Evolutionary conservation across 148 eudicot genomes (phyloP).

Genomic region (Rhododendron henanense): DNA sequence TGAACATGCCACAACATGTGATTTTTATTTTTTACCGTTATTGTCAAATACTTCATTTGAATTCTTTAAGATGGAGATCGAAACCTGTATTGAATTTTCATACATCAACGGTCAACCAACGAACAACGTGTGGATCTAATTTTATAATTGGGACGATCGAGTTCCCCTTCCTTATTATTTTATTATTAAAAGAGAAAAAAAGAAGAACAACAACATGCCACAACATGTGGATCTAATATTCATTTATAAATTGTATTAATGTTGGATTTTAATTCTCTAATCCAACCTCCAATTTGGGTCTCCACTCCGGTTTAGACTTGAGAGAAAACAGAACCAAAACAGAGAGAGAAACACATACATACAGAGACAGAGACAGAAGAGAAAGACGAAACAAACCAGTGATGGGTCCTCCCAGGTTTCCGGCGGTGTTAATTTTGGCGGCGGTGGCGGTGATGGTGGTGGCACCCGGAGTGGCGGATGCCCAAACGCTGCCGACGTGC

Average conservation of each 20-base stretch:
- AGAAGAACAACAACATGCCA: not conserved
- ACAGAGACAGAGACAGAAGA: not conserved
- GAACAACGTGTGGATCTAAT: not conserved
- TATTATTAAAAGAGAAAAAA: too few relatives aligned
- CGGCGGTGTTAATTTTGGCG: not conserved
- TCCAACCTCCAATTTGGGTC: not conserved
- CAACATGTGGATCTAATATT: not conserved
- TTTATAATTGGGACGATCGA: not conserved
- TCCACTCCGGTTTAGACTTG: not conserved
- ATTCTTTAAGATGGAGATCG: too few relatives aligned
- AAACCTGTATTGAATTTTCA: too few relatives aligned
- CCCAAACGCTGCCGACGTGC: constrained; percentile 16
- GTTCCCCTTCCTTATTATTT: not conserved
- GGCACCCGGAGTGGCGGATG: not conserved
- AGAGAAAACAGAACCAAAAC: not conserved
- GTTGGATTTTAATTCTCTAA: too few relatives aligned
- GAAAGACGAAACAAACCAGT: not conserved
- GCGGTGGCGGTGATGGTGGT: not conserved
- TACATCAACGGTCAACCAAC: not conserved
- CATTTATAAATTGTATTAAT: too few relatives aligned
- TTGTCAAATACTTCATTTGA: not conserved
- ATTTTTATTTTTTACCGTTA: too few relatives aligned
- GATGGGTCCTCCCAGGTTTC: not conserved
- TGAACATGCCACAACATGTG: too few relatives aligned
- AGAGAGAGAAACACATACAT: not conserved